Conservation (phyloP, 352 stramenopile species). For the Globisporangium lucens region DNA sequence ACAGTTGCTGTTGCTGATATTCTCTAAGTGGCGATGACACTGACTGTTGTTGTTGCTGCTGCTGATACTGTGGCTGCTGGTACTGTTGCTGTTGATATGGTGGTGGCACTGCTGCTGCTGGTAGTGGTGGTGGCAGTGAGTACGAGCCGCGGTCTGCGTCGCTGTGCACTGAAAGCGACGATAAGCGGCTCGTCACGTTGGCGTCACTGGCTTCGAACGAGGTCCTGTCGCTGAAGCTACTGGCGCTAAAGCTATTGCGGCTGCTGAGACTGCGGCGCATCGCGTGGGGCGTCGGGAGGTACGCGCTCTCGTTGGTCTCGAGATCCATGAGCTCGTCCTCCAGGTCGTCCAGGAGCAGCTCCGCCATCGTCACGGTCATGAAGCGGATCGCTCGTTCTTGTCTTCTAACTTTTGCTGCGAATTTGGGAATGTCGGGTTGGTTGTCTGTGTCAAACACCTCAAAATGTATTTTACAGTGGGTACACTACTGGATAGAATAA, state of each 20-base stretch:
- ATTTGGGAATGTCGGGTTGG: not conserved
- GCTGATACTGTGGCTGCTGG: not conserved
- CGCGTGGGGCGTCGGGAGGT: slow-evolving; percentile 31
- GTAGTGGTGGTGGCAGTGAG: not conserved
- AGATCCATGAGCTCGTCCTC: slow-evolving; percentile 68
- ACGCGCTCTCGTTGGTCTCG: slow-evolving; percentile 51
- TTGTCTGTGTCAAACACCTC: slow-evolving; percentile 1
- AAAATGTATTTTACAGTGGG: slow-evolving; percentile 2
- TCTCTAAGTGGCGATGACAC: too few species aligned
- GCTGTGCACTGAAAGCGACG: not conserved
- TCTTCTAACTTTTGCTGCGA: not conserved
- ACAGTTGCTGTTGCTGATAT: not conserved
- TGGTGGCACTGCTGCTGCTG: not conserved
- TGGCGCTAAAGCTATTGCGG: slow-evolving; percentile 12
- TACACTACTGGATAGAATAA: not conserved
- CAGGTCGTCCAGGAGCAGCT: slow-evolving; percentile 28
- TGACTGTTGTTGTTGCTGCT: not conserved
- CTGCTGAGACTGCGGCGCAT: slow-evolving; percentile 20
- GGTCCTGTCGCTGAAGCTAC: slow-evolving; percentile 7
- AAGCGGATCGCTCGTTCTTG: not conserved
- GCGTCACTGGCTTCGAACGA: slow-evolving; percentile 9
- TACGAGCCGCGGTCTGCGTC: not conserved
- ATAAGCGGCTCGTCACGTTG: not conserved
- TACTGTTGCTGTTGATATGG: not conserved
- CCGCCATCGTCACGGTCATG: slow-evolving; percentile 12